A percentile compares a stretch with the other conserved stretches of the same genome.
These are phyloP conservation scores for Cucurbita ficifolia DNA, from an alignment of 306 rosid genomes.

Conservation along the genomic window DNA sequence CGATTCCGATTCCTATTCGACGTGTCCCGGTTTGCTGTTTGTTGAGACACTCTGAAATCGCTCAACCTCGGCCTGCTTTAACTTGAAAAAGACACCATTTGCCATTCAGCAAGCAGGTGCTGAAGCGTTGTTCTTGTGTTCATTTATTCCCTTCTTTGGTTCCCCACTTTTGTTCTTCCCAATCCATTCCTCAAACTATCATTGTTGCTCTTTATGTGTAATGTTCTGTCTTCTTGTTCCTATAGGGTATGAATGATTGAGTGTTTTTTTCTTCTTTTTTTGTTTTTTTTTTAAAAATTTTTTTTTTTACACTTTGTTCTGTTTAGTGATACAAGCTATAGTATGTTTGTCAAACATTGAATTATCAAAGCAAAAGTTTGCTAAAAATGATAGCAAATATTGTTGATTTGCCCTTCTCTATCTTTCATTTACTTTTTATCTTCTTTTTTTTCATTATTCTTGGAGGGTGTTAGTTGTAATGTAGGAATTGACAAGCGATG, in stretches of 20 bases:
- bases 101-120: conserved; percentile 68
- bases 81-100: conserved; percentile 23
- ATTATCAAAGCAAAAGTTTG: conserved; percentile 33
- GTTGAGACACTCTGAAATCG: conserved; percentile 23
- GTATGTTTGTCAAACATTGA: conserved; percentile 45
- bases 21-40: conserved; percentile 12
- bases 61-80: conserved; percentile 95
- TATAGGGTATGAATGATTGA: conserved; percentile 54
- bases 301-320: conserved; percentile 13
- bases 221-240: conserved; percentile 33
- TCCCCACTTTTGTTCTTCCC: conserved; percentile 11
- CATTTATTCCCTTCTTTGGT: conserved; percentile 7
- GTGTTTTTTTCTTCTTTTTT: background rate
- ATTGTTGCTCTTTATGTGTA: conserved; percentile 29
- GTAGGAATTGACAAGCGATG: background rate
- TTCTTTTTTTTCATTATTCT: background rate
- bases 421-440: conserved; percentile 13
- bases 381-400: background rate
- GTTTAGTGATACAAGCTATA: conserved; percentile 45
- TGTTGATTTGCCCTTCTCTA: background rate
- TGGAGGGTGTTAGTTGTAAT: background rate
- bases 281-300: background rate
- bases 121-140: conserved; percentile 59
- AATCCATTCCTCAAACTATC: conserved; percentile 19
- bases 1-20: background rate